phyloP scores from a whole-genome alignment of 768 basidiomycete genomes.

The Pholiota conissans region DNA sequence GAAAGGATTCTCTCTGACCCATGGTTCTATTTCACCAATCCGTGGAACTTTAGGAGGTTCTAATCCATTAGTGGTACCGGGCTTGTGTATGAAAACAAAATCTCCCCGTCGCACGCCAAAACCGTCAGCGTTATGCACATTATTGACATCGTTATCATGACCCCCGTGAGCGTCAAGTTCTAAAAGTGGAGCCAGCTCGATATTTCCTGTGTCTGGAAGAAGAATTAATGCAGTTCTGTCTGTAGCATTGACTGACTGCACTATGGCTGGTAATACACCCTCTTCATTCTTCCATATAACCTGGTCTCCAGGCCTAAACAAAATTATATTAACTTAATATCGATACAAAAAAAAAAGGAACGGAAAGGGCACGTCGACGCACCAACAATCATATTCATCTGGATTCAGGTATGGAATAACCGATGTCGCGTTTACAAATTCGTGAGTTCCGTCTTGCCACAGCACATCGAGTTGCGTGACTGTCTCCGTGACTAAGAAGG shows the following conservation, averaged over 20 bases:
- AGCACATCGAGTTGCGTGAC: slow-evolving; percentile 68
- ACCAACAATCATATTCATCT: slow-evolving; percentile 94
- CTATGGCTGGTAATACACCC: slow-evolving; percentile 62
- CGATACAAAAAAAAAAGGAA: not conserved
- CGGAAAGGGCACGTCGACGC: too few relatives aligned
- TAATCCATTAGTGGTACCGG: slow-evolving; percentile 73
- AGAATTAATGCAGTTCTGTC: slow-evolving; percentile 72
- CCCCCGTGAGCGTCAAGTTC: slow-evolving; percentile 88
- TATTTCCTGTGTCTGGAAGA: slow-evolving; percentile 50
- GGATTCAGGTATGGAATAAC: slow-evolving; percentile 83
- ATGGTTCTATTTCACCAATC: slow-evolving; percentile 82
- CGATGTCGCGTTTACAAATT: slow-evolving; percentile 58
- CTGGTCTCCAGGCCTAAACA: slow-evolving; percentile 84
- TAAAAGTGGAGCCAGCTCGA: slow-evolving; percentile 75
- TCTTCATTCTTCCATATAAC: slow-evolving; percentile 83
- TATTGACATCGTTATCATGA: slow-evolving; percentile 46
- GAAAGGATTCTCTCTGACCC: slow-evolving; percentile 66
- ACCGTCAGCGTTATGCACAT: slow-evolving; percentile 47
- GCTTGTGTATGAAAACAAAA: slow-evolving; percentile 76
- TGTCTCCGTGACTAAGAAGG: slow-evolving; percentile 69
- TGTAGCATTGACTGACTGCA: slow-evolving; percentile 73
- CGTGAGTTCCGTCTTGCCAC: slow-evolving; percentile 85
- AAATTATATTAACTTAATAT: slow-evolving; percentile 8
- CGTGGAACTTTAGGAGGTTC: slow-evolving; percentile 70
- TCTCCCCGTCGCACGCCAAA: slow-evolving; percentile 85